A percentile compares a stretch with the other conserved stretches of the same genome.
Evolutionary conservation across 768 basidiomycete species (phyloP).

Genomic region (Scleroderma citrinum): DNA sequence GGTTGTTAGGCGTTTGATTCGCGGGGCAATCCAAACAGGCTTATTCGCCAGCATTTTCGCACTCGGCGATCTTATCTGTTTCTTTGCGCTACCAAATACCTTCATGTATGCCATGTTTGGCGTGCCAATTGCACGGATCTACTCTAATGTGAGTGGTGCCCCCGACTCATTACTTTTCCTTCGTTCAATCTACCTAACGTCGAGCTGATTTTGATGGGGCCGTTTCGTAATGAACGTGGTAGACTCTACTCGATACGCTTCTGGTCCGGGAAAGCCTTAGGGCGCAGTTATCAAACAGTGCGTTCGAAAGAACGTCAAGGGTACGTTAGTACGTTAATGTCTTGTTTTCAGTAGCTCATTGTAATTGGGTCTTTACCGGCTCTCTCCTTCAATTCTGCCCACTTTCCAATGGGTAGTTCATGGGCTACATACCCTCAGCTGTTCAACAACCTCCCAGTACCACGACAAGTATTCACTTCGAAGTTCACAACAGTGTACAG

Average conservation of each 20-base stretch:
- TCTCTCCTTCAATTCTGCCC: not conserved
- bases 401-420: not conserved
- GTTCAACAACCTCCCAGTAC: not conserved
- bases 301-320: not conserved
- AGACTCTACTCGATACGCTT: slow-evolving; percentile 42
- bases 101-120: slow-evolving; percentile 32
- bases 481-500: not conserved
- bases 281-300: slow-evolving; percentile 9
- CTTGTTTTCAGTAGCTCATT: not conserved
- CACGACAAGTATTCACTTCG: not conserved
- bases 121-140: slow-evolving; percentile 34
- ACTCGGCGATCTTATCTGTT: slow-evolving; percentile 39
- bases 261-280: slow-evolving; percentile 35
- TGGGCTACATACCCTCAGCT: not conserved
- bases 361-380: not conserved
- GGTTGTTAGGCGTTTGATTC: slow-evolving; percentile 46
- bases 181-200: no score
- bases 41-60: slow-evolving; percentile 45
- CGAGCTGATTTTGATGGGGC: not conserved
- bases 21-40: slow-evolving; percentile 49
- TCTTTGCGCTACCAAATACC: slow-evolving; percentile 21
- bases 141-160: slow-evolving; percentile 35
- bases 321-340: not conserved
- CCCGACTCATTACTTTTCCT: no score
- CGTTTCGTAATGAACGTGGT: not conserved